phyloP scores from a whole-genome alignment of 805 yeast genomes.

The Wickerhamiella dianesei region DNA sequence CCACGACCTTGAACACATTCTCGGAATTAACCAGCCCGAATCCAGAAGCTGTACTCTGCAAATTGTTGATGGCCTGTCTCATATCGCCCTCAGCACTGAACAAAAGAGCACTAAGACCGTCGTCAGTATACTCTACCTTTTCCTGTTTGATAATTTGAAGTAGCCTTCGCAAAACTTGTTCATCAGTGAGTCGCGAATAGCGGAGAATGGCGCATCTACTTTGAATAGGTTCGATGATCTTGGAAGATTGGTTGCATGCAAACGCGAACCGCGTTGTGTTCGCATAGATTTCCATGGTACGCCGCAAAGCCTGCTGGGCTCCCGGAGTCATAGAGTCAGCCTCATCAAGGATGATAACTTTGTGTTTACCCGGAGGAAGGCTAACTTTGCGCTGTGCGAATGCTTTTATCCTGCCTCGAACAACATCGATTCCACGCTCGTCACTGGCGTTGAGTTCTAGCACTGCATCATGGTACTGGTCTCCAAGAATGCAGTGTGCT shows the following conservation, averaged over 20 bases:
- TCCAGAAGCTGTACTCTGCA: slow-evolving; percentile 90
- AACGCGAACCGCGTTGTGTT: slow-evolving; percentile 95
- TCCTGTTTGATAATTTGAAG: slow-evolving; percentile 59
- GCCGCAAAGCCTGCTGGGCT: slow-evolving; percentile 85
- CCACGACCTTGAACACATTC: slow-evolving; percentile 90
- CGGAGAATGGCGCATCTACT: slow-evolving; percentile 91
- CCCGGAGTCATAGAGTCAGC: slow-evolving; percentile 97
- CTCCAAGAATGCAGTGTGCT: slow-evolving; percentile 71
- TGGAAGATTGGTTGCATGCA: slow-evolving; percentile 89
- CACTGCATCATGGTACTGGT: slow-evolving; percentile 63
- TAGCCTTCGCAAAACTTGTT: slow-evolving; percentile 66
- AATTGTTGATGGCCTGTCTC: slow-evolving; percentile 93
- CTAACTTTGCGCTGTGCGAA: slow-evolving; percentile 90
- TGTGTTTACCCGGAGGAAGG: slow-evolving; percentile 80
- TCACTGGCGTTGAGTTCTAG: slow-evolving; percentile 91
- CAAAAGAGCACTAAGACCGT: slow-evolving; percentile 82
- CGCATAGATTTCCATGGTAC: slow-evolving; percentile 94
- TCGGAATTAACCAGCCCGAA: slow-evolving; percentile 82
- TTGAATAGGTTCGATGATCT: slow-evolving; percentile 93
- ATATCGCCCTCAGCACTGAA: slow-evolving; percentile 97
- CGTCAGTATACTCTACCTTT: slow-evolving; percentile 64
- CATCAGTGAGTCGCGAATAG: slow-evolving; percentile 67
- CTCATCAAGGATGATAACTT: slow-evolving; percentile 85
- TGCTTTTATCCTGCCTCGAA: slow-evolving; percentile 81
- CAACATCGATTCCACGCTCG: slow-evolving; percentile 95